phyloP scores from a whole-genome alignment of 78 protist species.

The Dictyostelium purpureum region DNA sequence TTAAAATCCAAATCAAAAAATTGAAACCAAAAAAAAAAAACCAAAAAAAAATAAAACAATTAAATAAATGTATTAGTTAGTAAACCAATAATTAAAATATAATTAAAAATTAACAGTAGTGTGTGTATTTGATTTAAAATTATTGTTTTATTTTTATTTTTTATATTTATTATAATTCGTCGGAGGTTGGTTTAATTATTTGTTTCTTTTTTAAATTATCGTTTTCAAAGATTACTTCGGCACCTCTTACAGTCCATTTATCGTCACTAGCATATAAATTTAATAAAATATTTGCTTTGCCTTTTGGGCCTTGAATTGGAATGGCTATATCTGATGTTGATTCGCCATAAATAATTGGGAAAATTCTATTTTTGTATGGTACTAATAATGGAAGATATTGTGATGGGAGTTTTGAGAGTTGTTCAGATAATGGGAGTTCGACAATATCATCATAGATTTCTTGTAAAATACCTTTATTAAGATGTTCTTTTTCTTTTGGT shows the following conservation, averaged over 20 bases:
- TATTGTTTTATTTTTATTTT: not conserved
- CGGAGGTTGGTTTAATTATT: not conserved
- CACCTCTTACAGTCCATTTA: conserved; percentile 23
- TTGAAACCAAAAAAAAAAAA: not conserved
- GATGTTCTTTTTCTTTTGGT: not conserved
- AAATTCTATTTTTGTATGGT: not conserved
- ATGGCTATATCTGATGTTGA: conserved; percentile 5
- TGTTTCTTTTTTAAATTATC: not conserved
- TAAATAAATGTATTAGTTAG: not conserved
- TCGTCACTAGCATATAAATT: conserved; percentile 37
- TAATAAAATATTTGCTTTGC: not conserved
- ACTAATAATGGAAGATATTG: conserved; percentile 26
- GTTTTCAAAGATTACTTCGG: conserved; percentile 10
- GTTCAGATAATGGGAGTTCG: not conserved
- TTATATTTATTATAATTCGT: not conserved
- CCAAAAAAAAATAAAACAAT: not conserved
- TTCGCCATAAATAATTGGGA: conserved; percentile 28
- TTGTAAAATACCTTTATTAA: not conserved
- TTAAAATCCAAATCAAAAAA: not conserved
- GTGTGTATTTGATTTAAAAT: not conserved
- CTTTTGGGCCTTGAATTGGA: conserved; percentile 43
- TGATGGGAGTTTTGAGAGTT: not conserved
- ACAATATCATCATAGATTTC: not conserved
- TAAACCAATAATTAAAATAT: not conserved
- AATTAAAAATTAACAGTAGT: not conserved